These are phyloP conservation scores for Phytophthora hybrid DNA, from an alignment of 352 stramenopile species.

Conservation along the genomic window DNA sequence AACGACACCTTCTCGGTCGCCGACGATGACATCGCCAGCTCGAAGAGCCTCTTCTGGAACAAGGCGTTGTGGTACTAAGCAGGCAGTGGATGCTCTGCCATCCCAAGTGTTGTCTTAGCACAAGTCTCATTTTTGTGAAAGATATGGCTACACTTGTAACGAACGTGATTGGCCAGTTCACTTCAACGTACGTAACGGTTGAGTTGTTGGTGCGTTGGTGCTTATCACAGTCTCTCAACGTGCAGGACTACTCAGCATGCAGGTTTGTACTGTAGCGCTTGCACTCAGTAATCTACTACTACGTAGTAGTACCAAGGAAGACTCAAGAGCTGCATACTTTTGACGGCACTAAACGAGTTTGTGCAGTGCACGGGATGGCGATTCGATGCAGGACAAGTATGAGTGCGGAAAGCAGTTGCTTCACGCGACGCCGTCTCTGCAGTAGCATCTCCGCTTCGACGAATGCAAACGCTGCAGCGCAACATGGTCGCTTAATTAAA, in stretches of 20 bases:
- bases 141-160: constrained; percentile 5
- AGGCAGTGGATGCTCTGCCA: neutral
- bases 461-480: too few species aligned
- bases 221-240: neutral
- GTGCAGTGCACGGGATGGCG: neutral
- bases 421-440: too few species aligned
- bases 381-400: neutral
- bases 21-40: constrained; percentile 37
- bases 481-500: too few species aligned
- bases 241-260: neutral
- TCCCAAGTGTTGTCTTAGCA: too few species aligned
- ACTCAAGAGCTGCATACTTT: neutral
- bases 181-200: constrained; percentile 19
- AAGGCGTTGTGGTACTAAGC: constrained; percentile 44
- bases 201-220: neutral
- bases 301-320: too few species aligned
- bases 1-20: constrained; percentile 39
- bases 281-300: neutral
- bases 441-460: too few species aligned
- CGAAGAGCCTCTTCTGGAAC: constrained; percentile 46
- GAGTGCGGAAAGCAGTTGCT: too few species aligned
- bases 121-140: neutral
- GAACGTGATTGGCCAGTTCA: constrained; percentile 19
- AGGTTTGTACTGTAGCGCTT: neutral
- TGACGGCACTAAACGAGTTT: neutral